phyloP scores from a whole-genome alignment of 768 basidiomycete species.

The Gloeostereum incarnatum region DNA sequence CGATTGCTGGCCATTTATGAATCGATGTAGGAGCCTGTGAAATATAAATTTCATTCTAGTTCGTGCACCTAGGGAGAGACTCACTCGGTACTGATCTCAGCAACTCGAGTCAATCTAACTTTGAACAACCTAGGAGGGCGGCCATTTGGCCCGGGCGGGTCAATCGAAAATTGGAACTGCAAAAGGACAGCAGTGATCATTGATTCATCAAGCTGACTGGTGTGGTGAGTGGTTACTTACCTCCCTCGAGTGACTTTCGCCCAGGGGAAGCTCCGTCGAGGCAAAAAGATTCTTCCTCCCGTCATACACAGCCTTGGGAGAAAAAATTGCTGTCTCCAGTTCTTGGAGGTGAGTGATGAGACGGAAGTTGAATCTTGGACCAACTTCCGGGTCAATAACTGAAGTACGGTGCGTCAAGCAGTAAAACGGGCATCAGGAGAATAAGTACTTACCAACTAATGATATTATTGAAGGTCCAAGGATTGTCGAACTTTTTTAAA shows the following conservation, averaged over 20 bases:
- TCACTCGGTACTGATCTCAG: not conserved
- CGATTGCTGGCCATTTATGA: slow-evolving; percentile 36
- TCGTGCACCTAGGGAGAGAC: not conserved
- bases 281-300: slow-evolving; percentile 54
- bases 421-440: not conserved
- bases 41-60: not conserved
- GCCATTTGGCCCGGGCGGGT: not conserved
- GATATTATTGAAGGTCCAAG: not conserved
- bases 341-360: slow-evolving; percentile 38
- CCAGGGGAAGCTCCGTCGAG: slow-evolving; percentile 26
- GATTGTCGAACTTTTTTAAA: not conserved
- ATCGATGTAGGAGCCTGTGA: not conserved
- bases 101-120: not conserved
- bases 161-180: no score
- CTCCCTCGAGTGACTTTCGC: slow-evolving; percentile 24
- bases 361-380: slow-evolving; percentile 36
- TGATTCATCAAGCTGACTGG: no score
- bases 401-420: not conserved
- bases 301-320: slow-evolving; percentile 43
- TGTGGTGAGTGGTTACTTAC: slow-evolving; percentile 4
- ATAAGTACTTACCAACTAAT: not conserved
- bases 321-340: slow-evolving; percentile 36
- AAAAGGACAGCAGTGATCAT: no score
- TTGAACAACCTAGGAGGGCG: not conserved
- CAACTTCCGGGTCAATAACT: slow-evolving; percentile 43